Evolutionary conservation across 2,329 filamentous ascomycete species (phyloP).

Genomic region (Aurifilum marmelostoma): DNA sequence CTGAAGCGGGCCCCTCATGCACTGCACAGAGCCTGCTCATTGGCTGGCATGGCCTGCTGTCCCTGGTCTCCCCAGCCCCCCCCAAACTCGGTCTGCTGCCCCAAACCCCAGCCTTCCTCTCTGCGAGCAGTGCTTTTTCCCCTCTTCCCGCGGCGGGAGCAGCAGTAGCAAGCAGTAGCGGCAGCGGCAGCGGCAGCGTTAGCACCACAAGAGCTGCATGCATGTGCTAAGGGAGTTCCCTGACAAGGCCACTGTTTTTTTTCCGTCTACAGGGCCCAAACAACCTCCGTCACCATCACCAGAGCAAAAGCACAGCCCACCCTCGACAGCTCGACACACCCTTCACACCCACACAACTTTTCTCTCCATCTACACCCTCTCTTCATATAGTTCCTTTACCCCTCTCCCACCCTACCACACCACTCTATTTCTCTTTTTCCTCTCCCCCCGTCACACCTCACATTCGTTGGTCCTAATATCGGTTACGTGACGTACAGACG

Average conservation of each 20-base stretch:
- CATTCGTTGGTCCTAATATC: background rate
- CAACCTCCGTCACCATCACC: conserved; percentile 2
- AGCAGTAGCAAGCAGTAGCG: background rate
- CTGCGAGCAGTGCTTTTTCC: background rate
- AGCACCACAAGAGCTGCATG: conserved; percentile 7
- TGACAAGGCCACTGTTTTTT: background rate
- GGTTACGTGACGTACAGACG: conserved; percentile 6
- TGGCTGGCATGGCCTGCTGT: background rate
- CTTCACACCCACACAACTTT: background rate
- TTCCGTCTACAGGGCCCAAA: background rate
- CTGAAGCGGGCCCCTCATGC: background rate
- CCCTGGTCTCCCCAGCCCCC: conserved; percentile 16
- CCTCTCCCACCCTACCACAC: conserved; percentile 12
- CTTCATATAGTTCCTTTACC: conserved; percentile 13
- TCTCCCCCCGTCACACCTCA: conserved; percentile 9
- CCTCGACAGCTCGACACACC: background rate
- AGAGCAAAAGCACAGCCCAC: background rate
- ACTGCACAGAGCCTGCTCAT: background rate
- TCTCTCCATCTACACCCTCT: conserved; percentile 16
- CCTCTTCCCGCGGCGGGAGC: background rate
- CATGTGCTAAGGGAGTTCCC: background rate
- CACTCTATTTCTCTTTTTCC: background rate
- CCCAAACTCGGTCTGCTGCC: conserved; percentile 4
- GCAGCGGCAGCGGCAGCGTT: background rate
- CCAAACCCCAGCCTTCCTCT: conserved; percentile 10